phyloP scores from a whole-genome alignment of 1,284 basidiomycete species.

The Cystobasidium sp. region DNA sequence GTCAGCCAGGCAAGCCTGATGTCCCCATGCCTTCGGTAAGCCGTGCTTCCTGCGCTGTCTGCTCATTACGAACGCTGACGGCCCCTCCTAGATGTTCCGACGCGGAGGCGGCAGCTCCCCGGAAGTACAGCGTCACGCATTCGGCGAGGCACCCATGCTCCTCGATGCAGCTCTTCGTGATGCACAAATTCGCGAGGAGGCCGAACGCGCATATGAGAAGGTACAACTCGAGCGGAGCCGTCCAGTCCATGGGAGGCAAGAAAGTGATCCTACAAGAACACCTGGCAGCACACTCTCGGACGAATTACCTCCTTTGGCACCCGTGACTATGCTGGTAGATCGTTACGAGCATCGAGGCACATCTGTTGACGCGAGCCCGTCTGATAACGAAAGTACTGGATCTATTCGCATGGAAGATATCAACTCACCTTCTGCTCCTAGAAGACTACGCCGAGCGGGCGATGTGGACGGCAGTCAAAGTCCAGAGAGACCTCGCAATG shows the following conservation, averaged over 20 bases:
- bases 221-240: slow-evolving; percentile 3
- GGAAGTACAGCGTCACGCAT: slow-evolving; percentile 18
- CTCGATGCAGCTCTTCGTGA: slow-evolving; percentile 32
- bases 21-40: slow-evolving; percentile 26
- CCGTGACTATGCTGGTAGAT: slow-evolving; percentile 15
- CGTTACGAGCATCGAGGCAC: slow-evolving; percentile 14
- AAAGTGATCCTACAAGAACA: slow-evolving; percentile 25
- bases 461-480: neutral
- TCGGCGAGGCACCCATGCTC: slow-evolving; percentile 36
- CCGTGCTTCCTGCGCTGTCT: neutral
- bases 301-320: slow-evolving; percentile 29
- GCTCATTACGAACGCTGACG: neutral
- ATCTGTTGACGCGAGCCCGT: neutral
- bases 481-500: slow-evolving; percentile 7
- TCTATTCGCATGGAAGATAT: slow-evolving; percentile 3
- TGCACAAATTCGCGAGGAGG: slow-evolving; percentile 37
- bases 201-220: slow-evolving; percentile 22
- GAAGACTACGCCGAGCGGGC: slow-evolving; percentile 24
- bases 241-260: neutral
- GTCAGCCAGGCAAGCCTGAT: neutral
- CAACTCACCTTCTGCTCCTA: slow-evolving; percentile 15
- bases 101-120: slow-evolving; percentile 6
- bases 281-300: slow-evolving; percentile 38
- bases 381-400: slow-evolving; percentile 4
- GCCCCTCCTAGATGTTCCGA: slow-evolving; percentile 22